Base-by-base conservation (phyloP, 352 stramenopile genomes). In the Phytopythium oedochilum region DNA sequence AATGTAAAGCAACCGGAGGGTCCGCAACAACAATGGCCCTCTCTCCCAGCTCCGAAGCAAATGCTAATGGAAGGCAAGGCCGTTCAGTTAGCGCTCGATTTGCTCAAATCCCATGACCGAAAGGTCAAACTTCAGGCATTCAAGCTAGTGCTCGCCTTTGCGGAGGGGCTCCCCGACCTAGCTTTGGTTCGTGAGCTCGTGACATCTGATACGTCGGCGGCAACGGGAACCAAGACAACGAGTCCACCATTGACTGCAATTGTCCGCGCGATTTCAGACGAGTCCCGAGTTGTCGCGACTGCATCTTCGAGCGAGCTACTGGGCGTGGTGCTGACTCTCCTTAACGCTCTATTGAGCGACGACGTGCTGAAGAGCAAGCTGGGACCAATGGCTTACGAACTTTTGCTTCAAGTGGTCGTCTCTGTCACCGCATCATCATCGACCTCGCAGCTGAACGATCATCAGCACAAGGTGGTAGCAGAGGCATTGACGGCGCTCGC, bases 371-470 rank as follows among this genome's bases (percentile, higher is more conserved):
- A 82, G 38, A 55, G 42, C 3, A 88, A 87, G 45, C 65, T 89
- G 25, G 61, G 71, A 3, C 59, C 70, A 1, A 86, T 77, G 58
- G 83, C 79, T 7, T 86, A 88, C 40, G 77, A 89, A 26, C 64
- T 88, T 11, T 54, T 87, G 17, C 67, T 88, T 23, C 76, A 73
- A 17, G 57, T 86, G 6, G 62, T 86, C 2, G 55, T 70, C n/a
- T 72, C 53, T 23, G 55, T 49, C 14, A 53, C 65, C 11, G 42
- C 17, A 5, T 31, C 31, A 25, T 17, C 28, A 31, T 38, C 59
- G 22, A 38, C 52, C 6, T 57, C 51, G 20, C 60, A 38, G 23
- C 22, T 44, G 31, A 64, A n/a, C 9, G 18, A 40, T 0, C n/a
- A 42, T n/a, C 68, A 80, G 17, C 52, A 54, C 9, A 61, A 59